Percentiles rank a stretch among this genome's conserved stretches.
Evolutionary conservation across 2,329 filamentous ascomycete species (phyloP).

Genomic region (Ophiostoma tasmaniense): DNA sequence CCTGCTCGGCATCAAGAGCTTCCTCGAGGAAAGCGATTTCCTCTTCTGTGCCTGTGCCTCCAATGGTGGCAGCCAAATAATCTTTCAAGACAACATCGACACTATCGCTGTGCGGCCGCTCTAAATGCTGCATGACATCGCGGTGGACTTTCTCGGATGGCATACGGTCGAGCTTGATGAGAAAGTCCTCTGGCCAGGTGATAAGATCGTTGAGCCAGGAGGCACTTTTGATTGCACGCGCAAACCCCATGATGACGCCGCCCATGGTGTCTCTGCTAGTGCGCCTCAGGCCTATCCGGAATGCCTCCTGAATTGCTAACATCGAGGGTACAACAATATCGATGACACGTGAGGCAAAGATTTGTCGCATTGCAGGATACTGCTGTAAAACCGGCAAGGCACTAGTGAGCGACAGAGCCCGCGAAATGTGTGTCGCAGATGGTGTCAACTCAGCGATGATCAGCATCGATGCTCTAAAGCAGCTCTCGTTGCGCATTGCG

Average conservation of each 20-base stretch:
- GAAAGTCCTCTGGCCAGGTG: conserved; percentile 12
- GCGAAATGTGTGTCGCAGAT: conserved; percentile 14
- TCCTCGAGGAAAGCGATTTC: conserved; percentile 12
- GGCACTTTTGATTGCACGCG: conserved; percentile 14
- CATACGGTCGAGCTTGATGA: conserved; percentile 17
- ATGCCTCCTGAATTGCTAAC: conserved; percentile 17
- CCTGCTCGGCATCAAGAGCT: conserved; percentile 17
- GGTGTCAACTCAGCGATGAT: conserved; percentile 14
- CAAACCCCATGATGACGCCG: conserved; percentile 19
- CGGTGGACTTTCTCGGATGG: conserved; percentile 18
- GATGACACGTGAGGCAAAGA: conserved; percentile 14
- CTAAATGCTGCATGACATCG: conserved; percentile 19
- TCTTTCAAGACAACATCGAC: conserved; percentile 6
- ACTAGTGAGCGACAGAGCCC: conserved; percentile 19
- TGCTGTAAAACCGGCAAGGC: conserved; percentile 16
- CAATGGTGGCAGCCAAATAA: conserved; percentile 20
- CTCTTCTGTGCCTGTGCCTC: conserved; percentile 14
- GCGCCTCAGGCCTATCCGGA: conserved; percentile 12
- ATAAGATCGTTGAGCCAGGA: conserved; percentile 19
- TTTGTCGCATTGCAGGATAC: conserved; percentile 11
- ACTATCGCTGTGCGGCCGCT: conserved; percentile 11
- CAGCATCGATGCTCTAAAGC: conserved; percentile 16
- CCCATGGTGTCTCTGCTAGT: conserved; percentile 19
- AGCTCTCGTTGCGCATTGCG: conserved; percentile 12
- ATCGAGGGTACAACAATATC: conserved; percentile 18